Evolutionary conservation across 2,329 filamentous ascomycete species (phyloP).

Genomic region (Aspergillus sp.): DNA sequence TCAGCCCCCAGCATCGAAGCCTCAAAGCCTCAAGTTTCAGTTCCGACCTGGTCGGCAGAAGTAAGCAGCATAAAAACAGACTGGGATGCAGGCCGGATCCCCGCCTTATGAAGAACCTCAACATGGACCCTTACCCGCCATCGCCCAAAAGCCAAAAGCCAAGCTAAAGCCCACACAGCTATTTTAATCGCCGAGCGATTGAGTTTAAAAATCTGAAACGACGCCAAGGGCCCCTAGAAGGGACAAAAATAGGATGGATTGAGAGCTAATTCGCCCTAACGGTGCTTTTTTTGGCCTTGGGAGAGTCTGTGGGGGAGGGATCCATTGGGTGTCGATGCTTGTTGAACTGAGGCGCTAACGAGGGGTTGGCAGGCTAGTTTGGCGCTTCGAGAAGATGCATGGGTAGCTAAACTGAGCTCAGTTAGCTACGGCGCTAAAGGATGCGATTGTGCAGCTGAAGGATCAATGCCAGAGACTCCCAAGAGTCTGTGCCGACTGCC

Average conservation of each 20-base stretch:
- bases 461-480: background rate
- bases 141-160: background rate
- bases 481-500: background rate
- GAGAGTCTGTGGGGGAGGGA: background rate
- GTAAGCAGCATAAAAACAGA: background rate
- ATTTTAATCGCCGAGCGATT: constrained; percentile 20
- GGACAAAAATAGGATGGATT: constrained; percentile 6
- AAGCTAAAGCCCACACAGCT: constrained; percentile 1
- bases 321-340: constrained; percentile 16
- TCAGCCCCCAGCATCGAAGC: background rate
- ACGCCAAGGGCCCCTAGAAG: constrained; percentile 12
- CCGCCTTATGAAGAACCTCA: constrained; percentile 8
- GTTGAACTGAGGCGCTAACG: background rate
- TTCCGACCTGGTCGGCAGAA: background rate
- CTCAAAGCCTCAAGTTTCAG: background rate
- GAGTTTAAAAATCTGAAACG: constrained; percentile 18
- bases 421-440: background rate
- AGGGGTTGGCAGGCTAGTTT: background rate
- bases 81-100: background rate
- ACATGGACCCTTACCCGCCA: background rate
- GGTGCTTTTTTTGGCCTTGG: constrained; percentile 11
- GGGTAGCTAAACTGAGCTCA: background rate
- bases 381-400: background rate
- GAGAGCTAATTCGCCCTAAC: background rate
- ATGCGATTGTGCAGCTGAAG: constrained; percentile 1